Percentiles rank a stretch among this genome's conserved stretches.
phyloP scores from a whole-genome alignment of 2,329 filamentous ascomycete genomes.

The Diplodia intermedia region DNA sequence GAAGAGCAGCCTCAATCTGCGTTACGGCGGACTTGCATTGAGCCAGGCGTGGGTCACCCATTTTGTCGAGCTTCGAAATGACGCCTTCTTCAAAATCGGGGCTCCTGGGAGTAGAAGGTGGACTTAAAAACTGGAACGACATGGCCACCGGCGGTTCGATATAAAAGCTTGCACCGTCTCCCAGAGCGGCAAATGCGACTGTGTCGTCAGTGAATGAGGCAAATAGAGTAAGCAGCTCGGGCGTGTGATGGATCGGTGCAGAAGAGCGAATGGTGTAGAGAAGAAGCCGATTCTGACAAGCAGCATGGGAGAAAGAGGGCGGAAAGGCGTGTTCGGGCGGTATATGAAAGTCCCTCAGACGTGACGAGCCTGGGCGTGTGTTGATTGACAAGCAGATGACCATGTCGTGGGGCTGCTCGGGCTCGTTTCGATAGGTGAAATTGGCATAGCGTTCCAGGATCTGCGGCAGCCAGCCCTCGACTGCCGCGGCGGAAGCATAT shows the following conservation, averaged over 20 bases:
- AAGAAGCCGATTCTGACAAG: constrained; percentile 15
- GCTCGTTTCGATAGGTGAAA: constrained; percentile 26
- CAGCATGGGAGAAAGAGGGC: constrained; percentile 27
- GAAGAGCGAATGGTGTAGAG: neutral
- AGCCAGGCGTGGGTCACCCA: constrained; percentile 24
- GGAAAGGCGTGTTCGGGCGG: constrained; percentile 2
- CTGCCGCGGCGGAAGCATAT: constrained; percentile 14
- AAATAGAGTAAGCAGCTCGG: neutral
- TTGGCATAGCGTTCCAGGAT: constrained; percentile 29
- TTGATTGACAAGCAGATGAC: constrained; percentile 28
- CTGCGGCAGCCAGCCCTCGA: constrained; percentile 15
- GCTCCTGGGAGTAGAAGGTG: constrained; percentile 15
- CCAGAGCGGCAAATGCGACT: constrained; percentile 1
- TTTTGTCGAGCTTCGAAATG: constrained; percentile 6
- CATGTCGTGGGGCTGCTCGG: constrained; percentile 21
- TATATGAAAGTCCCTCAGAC: constrained; percentile 15
- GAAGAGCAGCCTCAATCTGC: constrained; percentile 45
- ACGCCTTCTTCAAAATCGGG: neutral
- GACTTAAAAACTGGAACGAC: constrained; percentile 25
- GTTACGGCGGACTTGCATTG: constrained; percentile 39
- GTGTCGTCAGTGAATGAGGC: constrained; percentile 6
- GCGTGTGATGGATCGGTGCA: constrained; percentile 4
- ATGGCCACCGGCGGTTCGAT: constrained; percentile 19
- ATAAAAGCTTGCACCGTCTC: constrained; percentile 9
- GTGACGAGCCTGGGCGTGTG: constrained; percentile 20